Conservation (phyloP, 139 green algal species). For the Chlamydomonas schloesseri region DNA sequence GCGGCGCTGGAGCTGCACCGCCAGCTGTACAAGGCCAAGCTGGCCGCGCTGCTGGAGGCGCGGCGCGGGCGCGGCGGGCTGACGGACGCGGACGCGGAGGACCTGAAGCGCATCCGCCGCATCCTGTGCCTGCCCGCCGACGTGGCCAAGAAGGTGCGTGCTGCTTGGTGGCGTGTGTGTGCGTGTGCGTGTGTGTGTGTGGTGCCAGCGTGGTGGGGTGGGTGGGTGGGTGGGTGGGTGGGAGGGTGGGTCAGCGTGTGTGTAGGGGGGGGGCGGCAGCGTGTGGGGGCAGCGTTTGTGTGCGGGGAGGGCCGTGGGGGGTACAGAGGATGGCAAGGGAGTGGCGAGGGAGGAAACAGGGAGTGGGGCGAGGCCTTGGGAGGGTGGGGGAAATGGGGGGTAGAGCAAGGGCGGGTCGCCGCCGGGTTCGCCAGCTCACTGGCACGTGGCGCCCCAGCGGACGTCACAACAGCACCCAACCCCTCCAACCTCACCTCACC, state of each 20-base stretch:
- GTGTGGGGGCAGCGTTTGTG: too few species aligned
- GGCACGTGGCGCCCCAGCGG: too few species aligned
- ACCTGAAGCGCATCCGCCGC: slow-evolving; percentile 79
- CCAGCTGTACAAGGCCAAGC: slow-evolving; percentile 85
- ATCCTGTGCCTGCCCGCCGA: slow-evolving; percentile 90
- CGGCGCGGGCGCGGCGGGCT: slow-evolving; percentile 52
- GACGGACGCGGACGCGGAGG: slow-evolving; percentile 79
- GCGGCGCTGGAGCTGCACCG: slow-evolving; percentile 86
- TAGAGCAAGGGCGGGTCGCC: too few species aligned
- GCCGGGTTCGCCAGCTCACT: too few species aligned
- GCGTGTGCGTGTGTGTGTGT: too few species aligned
- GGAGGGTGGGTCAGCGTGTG: neutral
- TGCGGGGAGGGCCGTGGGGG: too few species aligned
- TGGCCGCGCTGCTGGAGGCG: slow-evolving; percentile 55
- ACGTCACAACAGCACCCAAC: too few species aligned
- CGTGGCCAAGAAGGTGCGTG: slow-evolving; percentile 50
- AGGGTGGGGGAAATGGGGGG: neutral
- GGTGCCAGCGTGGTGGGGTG: neutral
- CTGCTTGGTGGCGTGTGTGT: neutral
- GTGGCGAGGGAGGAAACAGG: too few species aligned
- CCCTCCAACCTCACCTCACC: slow-evolving; percentile 66
- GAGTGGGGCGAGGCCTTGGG: neutral
- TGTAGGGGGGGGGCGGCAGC: slow-evolving; percentile 34
- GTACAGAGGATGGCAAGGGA: too few species aligned
- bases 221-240: neutral